phyloP scores from a whole-genome alignment of 1,284 basidiomycete species.

The Papiliotrema terrestris region DNA sequence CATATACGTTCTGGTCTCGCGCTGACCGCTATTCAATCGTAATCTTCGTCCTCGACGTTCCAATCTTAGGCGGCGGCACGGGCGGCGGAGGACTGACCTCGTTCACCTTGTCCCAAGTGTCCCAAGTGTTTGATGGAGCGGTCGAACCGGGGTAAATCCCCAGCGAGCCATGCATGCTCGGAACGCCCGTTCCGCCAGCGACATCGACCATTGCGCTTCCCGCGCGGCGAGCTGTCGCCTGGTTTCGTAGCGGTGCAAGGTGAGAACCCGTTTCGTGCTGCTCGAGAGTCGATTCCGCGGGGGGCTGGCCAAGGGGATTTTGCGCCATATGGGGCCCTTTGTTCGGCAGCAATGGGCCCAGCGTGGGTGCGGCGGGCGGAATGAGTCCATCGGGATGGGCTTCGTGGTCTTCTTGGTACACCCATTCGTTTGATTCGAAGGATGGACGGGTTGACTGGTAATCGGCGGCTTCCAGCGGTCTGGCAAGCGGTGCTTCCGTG shows the following conservation, averaged over 20 bases:
- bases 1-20: conserved; percentile 20
- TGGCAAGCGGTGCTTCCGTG: no score
- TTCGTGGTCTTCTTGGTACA: neutral
- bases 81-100: neutral
- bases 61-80: neutral
- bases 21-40: conserved; percentile 10
- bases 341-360: neutral
- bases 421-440: neutral
- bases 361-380: neutral
- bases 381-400: neutral
- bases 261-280: neutral
- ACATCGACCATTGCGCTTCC: conserved; percentile 16
- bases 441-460: neutral
- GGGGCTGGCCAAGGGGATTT: no score
- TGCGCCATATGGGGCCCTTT: neutral
- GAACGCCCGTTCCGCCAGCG: conserved; percentile 9
- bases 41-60: conserved; percentile 12
- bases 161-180: conserved; percentile 19
- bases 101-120: conserved; percentile 7
- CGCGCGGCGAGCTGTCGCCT: conserved; percentile 2
- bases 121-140: conserved; percentile 6
- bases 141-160: conserved; percentile 12
- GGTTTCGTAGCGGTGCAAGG: neutral
- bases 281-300: neutral
- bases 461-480: no score